These are phyloP conservation scores for Karstenula rhodostoma DNA, from an alignment of 2,329 filamentous ascomycete genomes.

Conservation along the genomic window DNA sequence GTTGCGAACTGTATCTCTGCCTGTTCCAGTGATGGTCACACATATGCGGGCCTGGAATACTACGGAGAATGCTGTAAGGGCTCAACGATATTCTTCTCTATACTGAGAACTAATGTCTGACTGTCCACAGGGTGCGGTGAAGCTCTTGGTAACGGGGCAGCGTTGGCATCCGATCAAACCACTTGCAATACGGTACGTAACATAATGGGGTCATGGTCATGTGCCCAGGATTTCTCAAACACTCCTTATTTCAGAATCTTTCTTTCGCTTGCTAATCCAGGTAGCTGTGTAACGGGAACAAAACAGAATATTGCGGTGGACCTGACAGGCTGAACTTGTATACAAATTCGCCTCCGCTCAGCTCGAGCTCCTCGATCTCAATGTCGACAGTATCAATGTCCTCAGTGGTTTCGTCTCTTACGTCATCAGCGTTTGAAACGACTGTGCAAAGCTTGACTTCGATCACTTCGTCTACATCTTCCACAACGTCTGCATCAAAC, in stretches of 20 bases:
- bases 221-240: background rate
- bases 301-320: constrained; percentile 28
- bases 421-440: background rate
- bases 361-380: background rate
- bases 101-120: background rate
- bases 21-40: constrained; percentile 23
- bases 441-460: background rate
- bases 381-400: background rate
- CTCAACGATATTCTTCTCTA: background rate
- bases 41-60: constrained; percentile 32
- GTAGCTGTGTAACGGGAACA: constrained; percentile 34
- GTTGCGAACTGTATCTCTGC: constrained; percentile 29
- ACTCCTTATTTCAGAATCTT: background rate
- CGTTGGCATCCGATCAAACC: constrained; percentile 5
- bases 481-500: background rate
- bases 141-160: constrained; percentile 24
- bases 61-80: constrained; percentile 29
- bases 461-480: background rate
- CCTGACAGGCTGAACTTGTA: constrained; percentile 16
- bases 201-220: background rate
- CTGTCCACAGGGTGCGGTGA: constrained; percentile 27
- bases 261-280: constrained; percentile 1
- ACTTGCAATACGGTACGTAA: constrained; percentile 49
- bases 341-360: constrained; percentile 1
- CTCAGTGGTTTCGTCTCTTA: background rate